phyloP scores from a whole-genome alignment of 257 asterid genomes.

The Linderniella brevidens region DNA sequence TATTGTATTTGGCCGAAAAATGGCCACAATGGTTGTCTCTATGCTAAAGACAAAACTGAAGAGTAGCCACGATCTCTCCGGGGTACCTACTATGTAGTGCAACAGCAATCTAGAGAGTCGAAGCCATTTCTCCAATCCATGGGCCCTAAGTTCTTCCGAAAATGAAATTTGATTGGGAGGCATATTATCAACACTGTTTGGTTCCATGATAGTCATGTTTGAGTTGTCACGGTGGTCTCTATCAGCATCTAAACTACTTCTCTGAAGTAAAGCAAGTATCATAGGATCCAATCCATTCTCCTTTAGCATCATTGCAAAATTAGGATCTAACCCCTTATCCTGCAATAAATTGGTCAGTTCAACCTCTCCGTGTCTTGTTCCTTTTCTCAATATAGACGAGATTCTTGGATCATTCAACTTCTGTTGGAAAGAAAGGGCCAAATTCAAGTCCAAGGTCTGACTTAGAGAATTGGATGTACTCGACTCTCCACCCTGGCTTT shows the following conservation, averaged over 20 bases:
- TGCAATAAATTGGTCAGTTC: conserved; percentile 79
- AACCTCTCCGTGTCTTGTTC: conserved; percentile 66
- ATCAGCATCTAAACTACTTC: conserved; percentile 99
- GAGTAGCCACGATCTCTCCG: conserved; percentile 95
- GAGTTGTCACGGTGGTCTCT: conserved; percentile 86
- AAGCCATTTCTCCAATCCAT: conserved; percentile 88
- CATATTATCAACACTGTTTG: conserved; percentile 48
- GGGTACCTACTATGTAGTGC: conserved; percentile 84
- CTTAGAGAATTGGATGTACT: conserved; percentile 72
- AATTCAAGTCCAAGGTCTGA: conserved; percentile 72
- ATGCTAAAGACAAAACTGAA: conserved; percentile 78
- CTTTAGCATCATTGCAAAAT: conserved; percentile 97
- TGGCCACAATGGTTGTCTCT: conserved; percentile 75
- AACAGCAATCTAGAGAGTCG: conserved; percentile 59
- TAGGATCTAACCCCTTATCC: conserved; percentile 96
- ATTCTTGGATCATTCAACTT: conserved; percentile 85
- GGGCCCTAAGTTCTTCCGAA: conserved; percentile 91
- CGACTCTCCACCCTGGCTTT: conserved; percentile 87
- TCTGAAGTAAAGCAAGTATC: conserved; percentile 93
- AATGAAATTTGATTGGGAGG: conserved; percentile 75
- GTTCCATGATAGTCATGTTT: conserved; percentile 35
- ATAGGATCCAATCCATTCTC: conserved; percentile 95
- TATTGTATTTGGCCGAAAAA: conserved; percentile 65
- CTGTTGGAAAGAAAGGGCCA: conserved; percentile 88
- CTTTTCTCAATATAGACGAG: conserved; percentile 67